Evolutionary conservation across 1,284 basidiomycete genomes (phyloP).

Genomic region (Xerocomus amazonicus): DNA sequence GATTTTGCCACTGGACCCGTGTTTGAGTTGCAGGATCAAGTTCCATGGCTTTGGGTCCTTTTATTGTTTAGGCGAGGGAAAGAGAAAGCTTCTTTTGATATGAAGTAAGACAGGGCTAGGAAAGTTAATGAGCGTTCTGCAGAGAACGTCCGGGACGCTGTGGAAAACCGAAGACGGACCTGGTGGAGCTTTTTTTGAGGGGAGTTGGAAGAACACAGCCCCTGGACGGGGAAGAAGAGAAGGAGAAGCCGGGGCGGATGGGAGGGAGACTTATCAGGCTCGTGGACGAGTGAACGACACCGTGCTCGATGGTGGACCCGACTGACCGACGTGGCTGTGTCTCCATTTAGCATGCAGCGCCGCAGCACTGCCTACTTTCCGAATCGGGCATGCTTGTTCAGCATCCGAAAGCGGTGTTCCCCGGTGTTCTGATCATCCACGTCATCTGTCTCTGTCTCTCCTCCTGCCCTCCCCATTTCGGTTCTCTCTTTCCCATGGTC

Average conservation of each 20-base stretch:
- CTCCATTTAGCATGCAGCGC: constrained; percentile 33
- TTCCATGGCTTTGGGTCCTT: constrained; percentile 28
- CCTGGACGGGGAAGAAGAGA: not conserved
- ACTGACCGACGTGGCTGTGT: constrained; percentile 32
- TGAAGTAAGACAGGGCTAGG: constrained; percentile 18
- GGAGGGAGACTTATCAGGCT: too few species aligned
- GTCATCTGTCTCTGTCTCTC: constrained; percentile 5
- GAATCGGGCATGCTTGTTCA: constrained; percentile 13
- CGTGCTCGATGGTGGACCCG: constrained; percentile 18
- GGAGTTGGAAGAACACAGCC: constrained; percentile 16
- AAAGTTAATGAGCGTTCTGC: constrained; percentile 29
- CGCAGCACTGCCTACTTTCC: constrained; percentile 32
- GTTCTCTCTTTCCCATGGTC: not conserved
- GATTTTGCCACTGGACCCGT: constrained; percentile 34
- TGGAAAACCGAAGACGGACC: constrained; percentile 1
- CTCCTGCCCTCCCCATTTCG: constrained; percentile 3
- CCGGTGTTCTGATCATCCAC: constrained; percentile 7
- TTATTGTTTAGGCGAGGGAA: constrained; percentile 39
- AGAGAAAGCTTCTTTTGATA: constrained; percentile 33
- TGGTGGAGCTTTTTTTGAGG: constrained; percentile 15
- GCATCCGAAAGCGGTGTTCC: constrained; percentile 19
- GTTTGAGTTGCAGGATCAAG: constrained; percentile 32
- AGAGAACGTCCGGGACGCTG: constrained; percentile 22
- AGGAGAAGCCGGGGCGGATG: constrained; percentile 11
- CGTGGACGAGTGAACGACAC: constrained; percentile 2